These are phyloP conservation scores for Neospora caninum DNA, from an alignment of 169 alveolate genomes.

Conservation along the genomic window DNA sequence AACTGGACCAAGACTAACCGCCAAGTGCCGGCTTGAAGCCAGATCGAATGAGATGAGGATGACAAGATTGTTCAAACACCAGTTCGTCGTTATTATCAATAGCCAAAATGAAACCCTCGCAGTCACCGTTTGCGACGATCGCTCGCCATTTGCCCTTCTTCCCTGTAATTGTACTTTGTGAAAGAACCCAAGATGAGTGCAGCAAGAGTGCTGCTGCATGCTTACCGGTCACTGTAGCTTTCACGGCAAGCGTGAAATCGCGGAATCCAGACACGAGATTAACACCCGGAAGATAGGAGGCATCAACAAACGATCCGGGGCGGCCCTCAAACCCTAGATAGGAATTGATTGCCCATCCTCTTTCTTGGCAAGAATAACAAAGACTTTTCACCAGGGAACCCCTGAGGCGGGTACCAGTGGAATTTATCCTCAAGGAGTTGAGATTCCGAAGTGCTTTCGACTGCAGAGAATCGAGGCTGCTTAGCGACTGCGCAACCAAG, in stretches of 20 bases:
- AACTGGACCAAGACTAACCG: not conserved
- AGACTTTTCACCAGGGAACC: not conserved
- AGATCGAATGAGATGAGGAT: constrained; percentile 51
- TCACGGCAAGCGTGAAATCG: constrained; percentile 73
- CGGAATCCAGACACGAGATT: constrained; percentile 63
- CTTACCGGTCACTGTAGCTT: constrained; percentile 73
- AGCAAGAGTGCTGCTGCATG: not conserved
- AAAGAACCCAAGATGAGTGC: not conserved
- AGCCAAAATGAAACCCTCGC: constrained; percentile 84
- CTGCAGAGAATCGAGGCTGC: constrained; percentile 14
- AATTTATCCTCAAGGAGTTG: constrained; percentile 54
- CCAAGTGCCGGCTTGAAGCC: constrained; percentile 55
- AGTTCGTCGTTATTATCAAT: constrained; percentile 82
- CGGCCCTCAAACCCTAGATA: constrained; percentile 76
- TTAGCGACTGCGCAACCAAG: not conserved
- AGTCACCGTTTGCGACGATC: constrained; percentile 76
- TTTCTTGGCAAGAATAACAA: not conserved
- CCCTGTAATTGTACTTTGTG: constrained; percentile 4
- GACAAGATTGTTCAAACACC: constrained; percentile 80
- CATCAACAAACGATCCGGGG: constrained; percentile 73
- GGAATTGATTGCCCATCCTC: not conserved
- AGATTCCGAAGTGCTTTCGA: not conserved
- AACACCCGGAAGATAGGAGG: constrained; percentile 72
- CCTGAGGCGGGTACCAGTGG: constrained; percentile 66
- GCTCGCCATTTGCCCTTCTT: constrained; percentile 71